phyloP scores from a whole-genome alignment of 108 stramenopile species.

The Pseudonitzschia pungens region DNA sequence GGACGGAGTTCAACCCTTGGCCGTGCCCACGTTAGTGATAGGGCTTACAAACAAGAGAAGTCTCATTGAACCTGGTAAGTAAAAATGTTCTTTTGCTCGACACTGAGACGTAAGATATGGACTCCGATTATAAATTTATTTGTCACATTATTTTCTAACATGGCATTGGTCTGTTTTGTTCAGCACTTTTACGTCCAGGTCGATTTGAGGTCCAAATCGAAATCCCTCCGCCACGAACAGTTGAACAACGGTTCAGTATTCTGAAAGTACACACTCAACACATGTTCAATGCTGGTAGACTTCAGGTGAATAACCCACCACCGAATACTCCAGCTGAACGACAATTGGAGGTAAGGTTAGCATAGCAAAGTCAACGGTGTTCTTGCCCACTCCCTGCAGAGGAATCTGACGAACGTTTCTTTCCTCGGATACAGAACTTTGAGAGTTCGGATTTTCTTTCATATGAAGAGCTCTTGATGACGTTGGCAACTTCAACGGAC shows the following conservation, averaged over 20 bases:
- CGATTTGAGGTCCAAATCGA: constrained; percentile 88
- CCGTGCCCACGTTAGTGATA: constrained; percentile 88
- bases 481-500: constrained; percentile 65
- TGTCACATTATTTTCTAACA: background rate
- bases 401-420: background rate
- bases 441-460: constrained; percentile 10
- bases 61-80: constrained; percentile 75
- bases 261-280: constrained; percentile 71
- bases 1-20: constrained; percentile 88
- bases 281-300: constrained; percentile 73
- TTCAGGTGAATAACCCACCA: constrained; percentile 74
- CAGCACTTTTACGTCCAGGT: constrained; percentile 75
- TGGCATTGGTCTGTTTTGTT: constrained; percentile 18
- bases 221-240: constrained; percentile 75
- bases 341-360: constrained; percentile 29
- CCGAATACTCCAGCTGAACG: constrained; percentile 46
- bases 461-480: constrained; percentile 54
- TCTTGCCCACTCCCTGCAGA: background rate
- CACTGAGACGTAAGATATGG: background rate
- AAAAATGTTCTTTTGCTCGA: background rate
- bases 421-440: constrained; percentile 3
- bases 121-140: background rate
- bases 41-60: constrained; percentile 93
- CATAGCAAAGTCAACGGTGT: background rate
- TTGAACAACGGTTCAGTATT: constrained; percentile 70